Evolutionary conservation across 1,284 basidiomycete species (phyloP).

Genomic region (Singerocomus rubriflavus): DNA sequence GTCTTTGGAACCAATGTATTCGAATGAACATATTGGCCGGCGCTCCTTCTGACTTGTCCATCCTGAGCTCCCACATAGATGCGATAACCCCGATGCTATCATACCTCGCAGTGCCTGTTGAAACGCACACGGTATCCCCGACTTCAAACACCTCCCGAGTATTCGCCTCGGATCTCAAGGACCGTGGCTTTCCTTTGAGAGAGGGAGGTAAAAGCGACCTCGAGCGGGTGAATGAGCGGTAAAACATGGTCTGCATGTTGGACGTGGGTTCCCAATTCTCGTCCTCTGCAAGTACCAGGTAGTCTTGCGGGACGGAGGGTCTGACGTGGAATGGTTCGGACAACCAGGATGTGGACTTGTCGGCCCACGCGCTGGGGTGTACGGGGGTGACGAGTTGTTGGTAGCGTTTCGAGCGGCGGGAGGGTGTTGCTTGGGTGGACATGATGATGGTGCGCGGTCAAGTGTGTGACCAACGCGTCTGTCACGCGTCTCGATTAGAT

Average conservation of each 20-base stretch:
- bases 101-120: slow-evolving; percentile 44
- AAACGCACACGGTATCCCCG: slow-evolving; percentile 66
- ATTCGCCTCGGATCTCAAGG: slow-evolving; percentile 20
- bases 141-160: slow-evolving; percentile 41
- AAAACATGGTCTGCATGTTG: slow-evolving; percentile 29
- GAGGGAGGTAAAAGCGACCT: slow-evolving; percentile 18
- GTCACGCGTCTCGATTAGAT: slow-evolving; percentile 22
- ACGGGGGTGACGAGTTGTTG: slow-evolving; percentile 48
- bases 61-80: slow-evolving; percentile 57
- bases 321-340: slow-evolving; percentile 40
- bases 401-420: slow-evolving; percentile 52
- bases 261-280: slow-evolving; percentile 23
- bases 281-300: slow-evolving; percentile 36
- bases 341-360: slow-evolving; percentile 40
- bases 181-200: slow-evolving; percentile 24
- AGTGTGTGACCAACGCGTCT: slow-evolving; percentile 20
- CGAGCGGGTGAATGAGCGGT: slow-evolving; percentile 32
- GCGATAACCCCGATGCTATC: slow-evolving; percentile 65
- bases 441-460: slow-evolving; percentile 10
- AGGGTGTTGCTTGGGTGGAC: slow-evolving; percentile 26
- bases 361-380: slow-evolving; percentile 24
- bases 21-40: slow-evolving; percentile 46
- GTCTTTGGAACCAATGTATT: slow-evolving; percentile 71
- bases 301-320: slow-evolving; percentile 31
- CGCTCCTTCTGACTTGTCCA: slow-evolving; percentile 26